Evolutionary conservation across 768 basidiomycete species (phyloP), one percentile per base, ranked within the genome.

Genomic region (Mycena vitilis): DNA sequence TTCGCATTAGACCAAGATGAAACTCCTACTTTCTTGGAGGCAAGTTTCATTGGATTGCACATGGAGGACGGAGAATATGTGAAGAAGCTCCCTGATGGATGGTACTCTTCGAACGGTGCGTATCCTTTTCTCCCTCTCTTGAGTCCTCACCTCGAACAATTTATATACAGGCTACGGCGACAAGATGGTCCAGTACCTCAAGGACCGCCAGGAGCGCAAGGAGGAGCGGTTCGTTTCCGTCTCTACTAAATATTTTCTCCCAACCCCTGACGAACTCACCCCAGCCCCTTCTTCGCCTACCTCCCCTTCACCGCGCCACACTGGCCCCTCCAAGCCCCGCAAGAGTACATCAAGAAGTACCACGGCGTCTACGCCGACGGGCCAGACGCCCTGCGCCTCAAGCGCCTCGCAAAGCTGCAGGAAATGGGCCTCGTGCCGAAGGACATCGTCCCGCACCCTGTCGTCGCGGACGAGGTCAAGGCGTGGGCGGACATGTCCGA

Each of bases 221-320:
- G 62, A 63, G 23, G 62, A 63, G 15, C 62, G 62, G 58, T 59
- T 48, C 34, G 58, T 59, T n/a, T 36, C 22, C 7, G n/a, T 11
- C 22, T 18, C 36, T 38, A 18, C 11, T 20, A 3, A 25, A 23
- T 56, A 36, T 9, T 45, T 42, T 16, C 20, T n/a, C n/a, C n/a
- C n/a, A n/a, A n/a, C n/a, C n/a, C n/a, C n/a, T n/a, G n/a, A n/a
- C n/a, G n/a, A n/a, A 4, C 16, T 15, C 13, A 8, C 30, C 3
- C 7, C 45, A 59, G 58, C 13, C 62, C 62, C 8, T 63, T 63
- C 45, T 63, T 63, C 62, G 62, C 62, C 53, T 63, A 63, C 52
- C 62, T 63, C 44, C 62, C 62, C n/a, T 63, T 63, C 62, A 63
- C 62, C 52, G 62, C 62, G 13, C 62, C 62, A 20, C 62, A 63